Evolutionary conservation across 169 alveolate species (phyloP).

Genomic region (Plasmodium ovale): DNA sequence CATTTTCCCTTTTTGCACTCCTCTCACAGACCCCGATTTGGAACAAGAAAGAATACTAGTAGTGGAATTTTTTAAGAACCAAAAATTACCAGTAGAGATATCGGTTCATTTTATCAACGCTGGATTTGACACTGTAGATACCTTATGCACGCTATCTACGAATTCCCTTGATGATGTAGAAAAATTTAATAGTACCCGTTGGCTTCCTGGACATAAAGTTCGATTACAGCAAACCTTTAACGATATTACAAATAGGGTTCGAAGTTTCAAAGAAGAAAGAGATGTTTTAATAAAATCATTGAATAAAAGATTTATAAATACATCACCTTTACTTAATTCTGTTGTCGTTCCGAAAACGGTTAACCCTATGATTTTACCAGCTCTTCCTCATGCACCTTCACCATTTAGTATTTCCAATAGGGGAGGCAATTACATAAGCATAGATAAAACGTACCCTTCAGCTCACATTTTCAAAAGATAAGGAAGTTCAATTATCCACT

Average conservation of each 20-base stretch:
- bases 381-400: constrained; percentile 11
- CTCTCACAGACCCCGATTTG: constrained; percentile 87
- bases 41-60: constrained; percentile 87
- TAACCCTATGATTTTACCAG: constrained; percentile 58
- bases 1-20: not conserved
- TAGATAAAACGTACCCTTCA: constrained; percentile 21
- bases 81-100: constrained; percentile 89
- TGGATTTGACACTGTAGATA: constrained; percentile 92
- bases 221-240: constrained; percentile 81
- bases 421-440: constrained; percentile 22
- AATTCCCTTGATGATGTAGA: constrained; percentile 90
- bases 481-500: not conserved
- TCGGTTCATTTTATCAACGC: constrained; percentile 91
- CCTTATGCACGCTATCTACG: constrained; percentile 87
- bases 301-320: constrained; percentile 26
- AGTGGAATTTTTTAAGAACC: constrained; percentile 88
- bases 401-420: constrained; percentile 50
- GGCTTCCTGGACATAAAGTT: constrained; percentile 93
- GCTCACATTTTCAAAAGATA: constrained; percentile 45
- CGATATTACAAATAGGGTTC: constrained; percentile 81
- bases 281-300: constrained; percentile 34
- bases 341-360: constrained; percentile 29
- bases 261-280: constrained; percentile 81
- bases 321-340: constrained; percentile 36
- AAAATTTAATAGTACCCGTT: constrained; percentile 86